Conservation (phyloP, 108 stramenopile genomes). For the Skeletonema potamos region DNA sequence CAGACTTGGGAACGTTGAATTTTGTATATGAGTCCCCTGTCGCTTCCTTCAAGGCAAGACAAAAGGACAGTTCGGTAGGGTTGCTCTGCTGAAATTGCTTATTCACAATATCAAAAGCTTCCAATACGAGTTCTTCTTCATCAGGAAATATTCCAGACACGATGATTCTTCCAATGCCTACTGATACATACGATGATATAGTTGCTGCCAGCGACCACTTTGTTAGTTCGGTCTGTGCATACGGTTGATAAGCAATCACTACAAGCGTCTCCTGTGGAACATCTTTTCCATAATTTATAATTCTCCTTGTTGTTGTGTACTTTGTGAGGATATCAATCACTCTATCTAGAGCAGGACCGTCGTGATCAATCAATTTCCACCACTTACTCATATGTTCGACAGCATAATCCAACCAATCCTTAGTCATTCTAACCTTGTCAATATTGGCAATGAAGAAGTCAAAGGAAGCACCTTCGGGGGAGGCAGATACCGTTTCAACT, state of each 20-base stretch:
- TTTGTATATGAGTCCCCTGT: not conserved
- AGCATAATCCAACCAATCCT: conserved; percentile 58
- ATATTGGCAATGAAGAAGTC: not conserved
- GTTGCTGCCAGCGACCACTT: conserved; percentile 39
- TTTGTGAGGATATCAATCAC: conserved; percentile 8
- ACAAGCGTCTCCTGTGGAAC: conserved; percentile 21
- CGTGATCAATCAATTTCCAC: conserved; percentile 21
- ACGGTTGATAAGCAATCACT: conserved; percentile 25
- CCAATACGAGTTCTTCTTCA: conserved; percentile 8
- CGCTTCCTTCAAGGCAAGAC: conserved; percentile 4
- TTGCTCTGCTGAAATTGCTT: conserved; percentile 7
- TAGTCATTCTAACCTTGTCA: conserved; percentile 27
- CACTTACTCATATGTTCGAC: conserved; percentile 61
- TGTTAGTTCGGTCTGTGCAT: not conserved
- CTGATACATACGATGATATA: conserved; percentile 28
- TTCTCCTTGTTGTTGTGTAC: conserved; percentile 3
- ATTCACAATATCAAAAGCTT: conserved; percentile 17
- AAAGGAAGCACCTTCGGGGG: conserved; percentile 29
- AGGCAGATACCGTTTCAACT: not conserved
- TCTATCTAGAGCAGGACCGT: not conserved
- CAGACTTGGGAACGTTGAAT: conserved; percentile 29
- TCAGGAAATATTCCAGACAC: conserved; percentile 22
- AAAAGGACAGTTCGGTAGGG: conserved; percentile 11
- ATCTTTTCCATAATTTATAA: not conserved
- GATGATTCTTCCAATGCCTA: conserved; percentile 42